These are phyloP conservation scores for Xylaria polymorpha DNA, from an alignment of 2,329 filamentous ascomycete species.

Conservation along the genomic window DNA sequence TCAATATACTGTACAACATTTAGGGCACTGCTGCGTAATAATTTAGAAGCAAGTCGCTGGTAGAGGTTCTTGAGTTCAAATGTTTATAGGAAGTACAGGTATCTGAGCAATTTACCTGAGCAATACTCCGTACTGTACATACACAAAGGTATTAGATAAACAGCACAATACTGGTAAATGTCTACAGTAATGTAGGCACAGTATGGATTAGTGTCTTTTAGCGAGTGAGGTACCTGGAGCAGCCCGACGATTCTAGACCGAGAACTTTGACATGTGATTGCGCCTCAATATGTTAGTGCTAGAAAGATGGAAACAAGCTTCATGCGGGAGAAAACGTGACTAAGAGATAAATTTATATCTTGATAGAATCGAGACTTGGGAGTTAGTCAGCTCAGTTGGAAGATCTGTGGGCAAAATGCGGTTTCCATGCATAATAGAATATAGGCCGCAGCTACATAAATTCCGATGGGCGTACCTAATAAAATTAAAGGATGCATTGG, in stretches of 20 bases:
- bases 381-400: neutral
- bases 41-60: neutral
- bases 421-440: neutral
- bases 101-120: too few relatives aligned
- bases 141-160: neutral
- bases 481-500: neutral
- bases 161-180: neutral
- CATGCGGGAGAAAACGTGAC: neutral
- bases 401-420: too few relatives aligned
- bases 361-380: neutral
- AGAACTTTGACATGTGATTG: conserved; percentile 44
- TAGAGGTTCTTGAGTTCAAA: neutral
- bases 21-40: neutral
- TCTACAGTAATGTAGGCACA: too few relatives aligned
- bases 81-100: too few relatives aligned
- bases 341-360: neutral
- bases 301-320: neutral
- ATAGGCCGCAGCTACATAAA: neutral
- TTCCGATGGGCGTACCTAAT: neutral
- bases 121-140: too few relatives aligned
- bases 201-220: neutral
- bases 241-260: neutral
- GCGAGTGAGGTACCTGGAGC: neutral
- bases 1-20: neutral
- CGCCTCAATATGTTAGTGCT: conserved; percentile 25